Percentiles rank a stretch among this genome's conserved stretches.
phyloP scores from a whole-genome alignment of 1,139 yeast genomes.

The Geotrichum candidum region DNA sequence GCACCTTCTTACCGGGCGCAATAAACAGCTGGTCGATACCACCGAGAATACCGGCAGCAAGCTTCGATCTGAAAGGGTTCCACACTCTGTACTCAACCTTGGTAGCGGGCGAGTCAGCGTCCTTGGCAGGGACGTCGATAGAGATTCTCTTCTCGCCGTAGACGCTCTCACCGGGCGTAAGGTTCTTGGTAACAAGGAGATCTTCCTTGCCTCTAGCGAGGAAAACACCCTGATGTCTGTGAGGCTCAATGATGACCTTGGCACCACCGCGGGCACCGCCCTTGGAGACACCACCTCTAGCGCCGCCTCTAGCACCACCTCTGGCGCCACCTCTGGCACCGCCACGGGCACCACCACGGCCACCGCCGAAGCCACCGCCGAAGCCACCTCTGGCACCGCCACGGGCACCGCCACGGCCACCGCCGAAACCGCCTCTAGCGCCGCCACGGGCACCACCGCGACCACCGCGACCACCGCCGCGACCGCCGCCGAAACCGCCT shows the following conservation, averaged over 20 bases:
- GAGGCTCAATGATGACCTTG: conserved; percentile 79
- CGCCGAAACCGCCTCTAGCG: conserved; percentile 35
- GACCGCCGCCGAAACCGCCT: conserved; percentile 35
- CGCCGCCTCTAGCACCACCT: conserved; percentile 49
- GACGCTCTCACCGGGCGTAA: conserved; percentile 80
- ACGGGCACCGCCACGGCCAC: conserved; percentile 33
- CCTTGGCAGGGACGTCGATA: conserved; percentile 84
- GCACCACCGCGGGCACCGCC: conserved; percentile 87
- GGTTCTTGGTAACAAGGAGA: conserved; percentile 90
- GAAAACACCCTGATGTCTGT: conserved; percentile 19
- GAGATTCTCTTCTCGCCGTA: conserved; percentile 97
- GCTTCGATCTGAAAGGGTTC: conserved; percentile 99
- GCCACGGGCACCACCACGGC: conserved; percentile 36
- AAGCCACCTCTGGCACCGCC: conserved; percentile 31
- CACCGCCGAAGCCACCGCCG: conserved; percentile 36
- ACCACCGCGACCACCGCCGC: conserved; percentile 35
- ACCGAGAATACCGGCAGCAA: conserved; percentile 99
- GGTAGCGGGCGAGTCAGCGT: conserved; percentile 73
- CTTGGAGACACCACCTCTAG: conserved; percentile 48
- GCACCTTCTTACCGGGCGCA: conserved; percentile 96
- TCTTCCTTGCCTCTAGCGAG: conserved; percentile 79
- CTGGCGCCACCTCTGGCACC: conserved; percentile 45
- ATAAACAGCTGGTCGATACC: conserved; percentile 94
- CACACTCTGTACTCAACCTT: conserved; percentile 98
- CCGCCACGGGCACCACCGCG: conserved; percentile 36